Percentiles rank a stretch among this genome's conserved stretches.
phyloP scores from a whole-genome alignment of 2,329 filamentous ascomycete species.

The Xylaria polymorpha region DNA sequence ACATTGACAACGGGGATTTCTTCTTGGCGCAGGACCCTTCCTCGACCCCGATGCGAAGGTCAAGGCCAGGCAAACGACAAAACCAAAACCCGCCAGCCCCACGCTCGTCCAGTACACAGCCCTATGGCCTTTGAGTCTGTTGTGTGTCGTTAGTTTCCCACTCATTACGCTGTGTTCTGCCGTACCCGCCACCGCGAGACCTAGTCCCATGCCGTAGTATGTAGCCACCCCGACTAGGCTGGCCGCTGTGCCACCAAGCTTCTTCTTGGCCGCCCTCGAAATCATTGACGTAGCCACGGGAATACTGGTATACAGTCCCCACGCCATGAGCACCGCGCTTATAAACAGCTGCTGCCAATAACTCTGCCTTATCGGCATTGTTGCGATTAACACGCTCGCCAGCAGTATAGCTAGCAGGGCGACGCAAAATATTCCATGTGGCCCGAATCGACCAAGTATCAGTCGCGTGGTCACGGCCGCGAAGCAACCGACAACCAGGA shows the following conservation, averaged over 20 bases:
- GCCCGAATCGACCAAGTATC: slow-evolving; percentile 47
- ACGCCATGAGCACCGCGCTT: slow-evolving; percentile 67
- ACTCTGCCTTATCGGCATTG: slow-evolving; percentile 63
- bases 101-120: slow-evolving; percentile 44
- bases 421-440: slow-evolving; percentile 55
- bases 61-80: slow-evolving; percentile 38
- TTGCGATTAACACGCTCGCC: slow-evolving; percentile 58
- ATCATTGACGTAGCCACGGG: slow-evolving; percentile 71
- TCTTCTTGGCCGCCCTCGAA: slow-evolving; percentile 61
- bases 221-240: slow-evolving; percentile 62
- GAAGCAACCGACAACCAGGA: slow-evolving; percentile 43
- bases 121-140: slow-evolving; percentile 42
- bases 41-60: slow-evolving; percentile 33
- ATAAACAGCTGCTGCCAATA: slow-evolving; percentile 76
- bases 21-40: neutral
- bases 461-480: slow-evolving; percentile 47
- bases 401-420: slow-evolving; percentile 58
- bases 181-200: slow-evolving; percentile 73
- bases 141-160: slow-evolving; percentile 27
- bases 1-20: slow-evolving; percentile 6
- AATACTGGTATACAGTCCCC: slow-evolving; percentile 75
- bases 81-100: slow-evolving; percentile 42
- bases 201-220: slow-evolving; percentile 75
- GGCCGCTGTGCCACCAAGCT: slow-evolving; percentile 50
- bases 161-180: slow-evolving; percentile 61